Evolutionary conservation across 2,329 filamentous ascomycete genomes (phyloP), one percentile per base, ranked within the genome.

Genomic region (Mycogone perniciosa): DNA sequence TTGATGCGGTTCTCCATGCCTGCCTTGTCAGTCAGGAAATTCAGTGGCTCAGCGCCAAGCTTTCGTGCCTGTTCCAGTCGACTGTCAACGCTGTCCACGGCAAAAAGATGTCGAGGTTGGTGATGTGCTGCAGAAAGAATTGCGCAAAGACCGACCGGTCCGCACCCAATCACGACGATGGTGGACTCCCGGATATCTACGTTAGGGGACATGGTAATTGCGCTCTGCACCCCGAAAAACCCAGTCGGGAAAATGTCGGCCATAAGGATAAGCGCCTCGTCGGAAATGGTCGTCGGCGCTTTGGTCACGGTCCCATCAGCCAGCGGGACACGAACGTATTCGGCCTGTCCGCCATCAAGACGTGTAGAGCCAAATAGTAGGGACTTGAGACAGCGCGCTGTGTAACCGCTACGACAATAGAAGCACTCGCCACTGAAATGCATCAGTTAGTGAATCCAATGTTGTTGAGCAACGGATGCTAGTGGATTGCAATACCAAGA

Each of bases 241-340:
- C 91, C 88, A 0, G 85, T 89, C 1, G 90, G 90, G 68, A 93
- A 95, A 60, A 96, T 95, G 64, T 96, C 90, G 11, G 88, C 89
- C 90, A 96, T 95, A 29, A 96, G 77, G 6, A 95, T 82, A 44
- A 95, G 75, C 34, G 82, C 82, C 56, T 86, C 79, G 58, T 92
- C 85, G 20, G 85, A 80, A 52, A 95, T 85, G n/a, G 58, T 61
- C 7, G 77, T 80, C 2, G 80, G 68, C 0, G 89, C 85, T 61
- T 84, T 85, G 62, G 90, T 78, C n/a, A 85, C 80, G 1, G 89
- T 95, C 34, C 82, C 82, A 62, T 95, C 89, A 8, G 90, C 90
- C 49, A 85, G 72, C 0, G 91, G 91, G 10, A 95, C 79, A 33
- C 89, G 83, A 46, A 91, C 85, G 64, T 84, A 95, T 68, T 93